Conservation (phyloP, 306 rosid genomes). For the Begonia loranthoides region DNA sequence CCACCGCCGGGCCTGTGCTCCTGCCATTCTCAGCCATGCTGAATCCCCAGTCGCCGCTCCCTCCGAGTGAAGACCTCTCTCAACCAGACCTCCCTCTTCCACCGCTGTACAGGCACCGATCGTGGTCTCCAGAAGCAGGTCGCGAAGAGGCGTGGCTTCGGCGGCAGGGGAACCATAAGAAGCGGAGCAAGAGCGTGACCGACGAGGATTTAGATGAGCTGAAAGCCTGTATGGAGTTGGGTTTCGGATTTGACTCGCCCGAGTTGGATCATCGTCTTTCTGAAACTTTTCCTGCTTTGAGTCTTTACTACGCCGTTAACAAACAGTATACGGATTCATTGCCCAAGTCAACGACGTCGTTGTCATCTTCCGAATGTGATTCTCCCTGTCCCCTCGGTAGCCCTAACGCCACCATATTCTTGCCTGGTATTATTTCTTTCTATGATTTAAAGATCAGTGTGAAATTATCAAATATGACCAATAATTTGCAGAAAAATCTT, state of each 20-base stretch:
- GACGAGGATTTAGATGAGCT: constrained; percentile 59
- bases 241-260: constrained; percentile 52
- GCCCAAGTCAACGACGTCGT: constrained; percentile 7
- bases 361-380: constrained; percentile 21
- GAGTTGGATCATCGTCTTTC: constrained; percentile 39
- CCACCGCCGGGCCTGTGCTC: constrained; percentile 1
- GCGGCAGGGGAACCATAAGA: constrained; percentile 17
- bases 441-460: too few relatives aligned
- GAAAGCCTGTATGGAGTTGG: constrained; percentile 73
- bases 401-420: constrained; percentile 17
- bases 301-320: constrained; percentile 35
- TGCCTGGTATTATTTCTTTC: constrained; percentile 21
- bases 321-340: constrained; percentile 25
- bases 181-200: constrained; percentile 35
- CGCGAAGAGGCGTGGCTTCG: constrained; percentile 80
- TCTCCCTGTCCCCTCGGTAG: constrained; percentile 11
- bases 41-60: constrained; percentile 17
- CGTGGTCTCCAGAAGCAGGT: constrained; percentile 57
- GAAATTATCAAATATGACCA: too few relatives aligned
- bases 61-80: not conserved
- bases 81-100: not conserved
- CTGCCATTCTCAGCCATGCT: constrained; percentile 23
- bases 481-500: too few relatives aligned
- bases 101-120: constrained; percentile 38
- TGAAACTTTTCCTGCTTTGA: constrained; percentile 48